These are phyloP conservation scores for Boletus rubroflammeus DNA, from an alignment of 768 basidiomycete genomes.

Conservation along the genomic window DNA sequence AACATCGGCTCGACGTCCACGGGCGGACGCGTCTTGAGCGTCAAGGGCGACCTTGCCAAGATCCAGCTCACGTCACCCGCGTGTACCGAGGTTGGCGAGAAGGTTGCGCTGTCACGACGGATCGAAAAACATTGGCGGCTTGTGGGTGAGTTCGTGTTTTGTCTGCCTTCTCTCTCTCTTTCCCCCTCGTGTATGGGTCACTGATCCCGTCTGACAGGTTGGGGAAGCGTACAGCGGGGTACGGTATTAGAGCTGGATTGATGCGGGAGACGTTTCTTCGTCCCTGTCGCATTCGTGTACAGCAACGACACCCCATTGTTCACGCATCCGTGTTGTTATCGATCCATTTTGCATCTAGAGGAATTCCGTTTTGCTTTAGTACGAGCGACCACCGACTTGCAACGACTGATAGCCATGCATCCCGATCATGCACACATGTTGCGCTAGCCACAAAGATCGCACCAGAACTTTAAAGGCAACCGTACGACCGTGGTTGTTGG, in stretches of 20 bases:
- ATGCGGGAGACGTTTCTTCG: background rate
- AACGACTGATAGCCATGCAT: no score
- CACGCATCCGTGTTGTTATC: background rate
- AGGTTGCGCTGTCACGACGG: slow-evolving; percentile 90
- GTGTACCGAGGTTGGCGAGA: slow-evolving; percentile 95
- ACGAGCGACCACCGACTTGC: no score
- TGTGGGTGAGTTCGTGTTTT: slow-evolving; percentile 61
- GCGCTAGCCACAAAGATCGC: no score
- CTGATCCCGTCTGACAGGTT: slow-evolving; percentile 35
- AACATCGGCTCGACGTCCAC: slow-evolving; percentile 98
- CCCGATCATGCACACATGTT: no score
- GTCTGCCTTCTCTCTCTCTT: background rate
- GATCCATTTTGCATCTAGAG: background rate
- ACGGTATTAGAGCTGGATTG: slow-evolving; percentile 79
- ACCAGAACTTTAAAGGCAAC: no score
- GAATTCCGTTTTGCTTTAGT: background rate
- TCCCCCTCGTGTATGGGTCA: background rate
- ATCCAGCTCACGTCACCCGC: slow-evolving; percentile 92
- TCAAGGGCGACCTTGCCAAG: slow-evolving; percentile 93
- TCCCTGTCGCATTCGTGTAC: background rate
- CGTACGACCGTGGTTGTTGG: no score
- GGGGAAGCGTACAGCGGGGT: slow-evolving; percentile 83
- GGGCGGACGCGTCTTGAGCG: slow-evolving; percentile 89
- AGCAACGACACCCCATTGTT: background rate
- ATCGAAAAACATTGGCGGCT: slow-evolving; percentile 99